phyloP scores from a whole-genome alignment of 2,329 filamentous ascomycete genomes.

The Ceratocystis harringtonii region DNA sequence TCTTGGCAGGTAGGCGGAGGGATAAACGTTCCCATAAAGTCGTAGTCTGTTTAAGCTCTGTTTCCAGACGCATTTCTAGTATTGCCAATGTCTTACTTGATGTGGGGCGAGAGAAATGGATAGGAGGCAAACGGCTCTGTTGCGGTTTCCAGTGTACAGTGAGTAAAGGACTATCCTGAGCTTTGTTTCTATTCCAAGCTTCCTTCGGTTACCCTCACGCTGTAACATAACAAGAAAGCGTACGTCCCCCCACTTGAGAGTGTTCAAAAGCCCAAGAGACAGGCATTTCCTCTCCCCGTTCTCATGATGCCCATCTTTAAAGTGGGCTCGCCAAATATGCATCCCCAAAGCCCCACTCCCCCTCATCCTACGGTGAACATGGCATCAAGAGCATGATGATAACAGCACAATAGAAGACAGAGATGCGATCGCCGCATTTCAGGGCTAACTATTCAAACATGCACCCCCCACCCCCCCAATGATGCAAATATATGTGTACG shows the following conservation, averaged over 20 bases:
- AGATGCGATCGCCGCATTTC: too few relatives aligned
- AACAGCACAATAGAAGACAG: too few relatives aligned
- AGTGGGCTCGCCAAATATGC: too few relatives aligned
- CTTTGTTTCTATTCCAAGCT: too few relatives aligned
- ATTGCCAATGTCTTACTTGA: conserved; percentile 8
- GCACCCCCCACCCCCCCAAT: neutral
- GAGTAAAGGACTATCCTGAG: too few relatives aligned
- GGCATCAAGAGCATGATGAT: too few relatives aligned
- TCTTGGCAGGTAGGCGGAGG: conserved; percentile 1
- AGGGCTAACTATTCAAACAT: too few relatives aligned
- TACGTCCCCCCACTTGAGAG: neutral
- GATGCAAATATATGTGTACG: neutral
- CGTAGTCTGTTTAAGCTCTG: conserved; percentile 8
- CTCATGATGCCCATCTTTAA: too few relatives aligned
- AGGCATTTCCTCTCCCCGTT: too few relatives aligned
- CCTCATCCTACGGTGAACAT: too few relatives aligned
- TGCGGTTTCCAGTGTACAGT: too few relatives aligned
- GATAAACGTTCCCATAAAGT: neutral
- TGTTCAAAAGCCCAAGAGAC: neutral
- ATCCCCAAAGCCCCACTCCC: too few relatives aligned
- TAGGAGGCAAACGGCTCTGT: neutral
- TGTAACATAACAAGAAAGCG: neutral
- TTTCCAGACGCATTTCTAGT: conserved; percentile 3
- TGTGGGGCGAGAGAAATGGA: neutral
- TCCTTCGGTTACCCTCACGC: neutral